Evolutionary conservation across 805 yeast species (phyloP).

Genomic region (Candida lessepsii): DNA sequence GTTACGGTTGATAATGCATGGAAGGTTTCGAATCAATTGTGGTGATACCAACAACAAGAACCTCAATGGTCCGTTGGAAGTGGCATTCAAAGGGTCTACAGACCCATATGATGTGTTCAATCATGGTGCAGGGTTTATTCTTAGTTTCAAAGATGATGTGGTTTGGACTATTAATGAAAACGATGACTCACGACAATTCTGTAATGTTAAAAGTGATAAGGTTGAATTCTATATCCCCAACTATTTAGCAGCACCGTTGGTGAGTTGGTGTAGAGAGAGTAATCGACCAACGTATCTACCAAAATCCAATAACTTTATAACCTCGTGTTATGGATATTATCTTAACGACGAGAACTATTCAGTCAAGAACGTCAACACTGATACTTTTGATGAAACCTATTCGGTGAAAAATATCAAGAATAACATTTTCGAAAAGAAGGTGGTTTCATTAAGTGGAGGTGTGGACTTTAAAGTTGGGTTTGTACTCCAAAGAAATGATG

Average conservation of each 20-base stretch:
- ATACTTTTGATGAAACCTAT: constrained; percentile 18
- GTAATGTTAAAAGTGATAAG: constrained; percentile 59
- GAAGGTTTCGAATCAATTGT: constrained; percentile 49
- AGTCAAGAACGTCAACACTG: not conserved
- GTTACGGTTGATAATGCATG: constrained; percentile 72
- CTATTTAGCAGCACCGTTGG: constrained; percentile 49
- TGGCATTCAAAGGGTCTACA: constrained; percentile 69
- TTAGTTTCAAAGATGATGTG: constrained; percentile 68
- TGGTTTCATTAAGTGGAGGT: constrained; percentile 60
- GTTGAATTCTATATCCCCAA: constrained; percentile 77
- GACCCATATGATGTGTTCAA: constrained; percentile 76
- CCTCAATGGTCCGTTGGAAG: constrained; percentile 41
- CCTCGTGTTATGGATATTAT: constrained; percentile 51
- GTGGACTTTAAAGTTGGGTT: constrained; percentile 58
- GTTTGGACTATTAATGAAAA: constrained; percentile 59
- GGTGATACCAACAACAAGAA: too few relatives aligned
- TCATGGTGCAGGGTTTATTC: constrained; percentile 69
- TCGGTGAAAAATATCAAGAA: not conserved
- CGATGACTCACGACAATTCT: constrained; percentile 66
- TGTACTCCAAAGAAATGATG: constrained; percentile 47
- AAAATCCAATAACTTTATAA: constrained; percentile 39
- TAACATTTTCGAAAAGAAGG: constrained; percentile 47
- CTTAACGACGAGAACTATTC: constrained; percentile 26
- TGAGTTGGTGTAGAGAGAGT: constrained; percentile 60
- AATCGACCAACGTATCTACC: constrained; percentile 46